Conservation (phyloP, 495 filamentous ascomycete genomes). For the Neurospora pannonica region DNA sequence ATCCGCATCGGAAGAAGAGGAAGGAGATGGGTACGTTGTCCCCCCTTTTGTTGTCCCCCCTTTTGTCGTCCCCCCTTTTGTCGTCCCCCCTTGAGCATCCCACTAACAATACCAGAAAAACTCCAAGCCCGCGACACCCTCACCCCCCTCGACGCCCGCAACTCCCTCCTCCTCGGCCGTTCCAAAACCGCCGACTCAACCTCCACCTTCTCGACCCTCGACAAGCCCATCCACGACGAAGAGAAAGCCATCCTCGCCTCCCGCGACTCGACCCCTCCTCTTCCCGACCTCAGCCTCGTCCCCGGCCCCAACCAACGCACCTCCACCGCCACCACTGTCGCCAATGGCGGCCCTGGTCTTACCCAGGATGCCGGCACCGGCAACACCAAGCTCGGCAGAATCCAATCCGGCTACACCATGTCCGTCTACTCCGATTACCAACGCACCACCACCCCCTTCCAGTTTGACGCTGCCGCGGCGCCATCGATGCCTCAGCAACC, state of each 20-base stretch:
- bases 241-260: conserved; percentile 8
- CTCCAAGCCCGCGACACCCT: conserved; percentile 73
- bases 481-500: not conserved
- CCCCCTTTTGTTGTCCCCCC: too few relatives aligned
- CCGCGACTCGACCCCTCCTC: not conserved
- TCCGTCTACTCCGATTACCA: not conserved
- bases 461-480: not conserved
- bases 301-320: not conserved
- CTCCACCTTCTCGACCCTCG: conserved; percentile 24
- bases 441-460: not conserved
- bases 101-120: conserved; percentile 54
- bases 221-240: conserved; percentile 14
- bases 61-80: too few relatives aligned
- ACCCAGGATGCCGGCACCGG: too few relatives aligned
- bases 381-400: not conserved
- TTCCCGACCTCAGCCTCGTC: not conserved
- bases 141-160: conserved; percentile 82
- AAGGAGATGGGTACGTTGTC: conserved; percentile 88
- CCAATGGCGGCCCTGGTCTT: too few relatives aligned
- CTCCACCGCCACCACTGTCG: not conserved
- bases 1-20: conserved; percentile 75
- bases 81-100: too few relatives aligned
- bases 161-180: conserved; percentile 67
- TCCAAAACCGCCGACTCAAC: conserved; percentile 14
- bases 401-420: not conserved